Evolutionary conservation across 148 eudicot species (phyloP).

Genomic region (Fagopyrum homotropicum): DNA sequence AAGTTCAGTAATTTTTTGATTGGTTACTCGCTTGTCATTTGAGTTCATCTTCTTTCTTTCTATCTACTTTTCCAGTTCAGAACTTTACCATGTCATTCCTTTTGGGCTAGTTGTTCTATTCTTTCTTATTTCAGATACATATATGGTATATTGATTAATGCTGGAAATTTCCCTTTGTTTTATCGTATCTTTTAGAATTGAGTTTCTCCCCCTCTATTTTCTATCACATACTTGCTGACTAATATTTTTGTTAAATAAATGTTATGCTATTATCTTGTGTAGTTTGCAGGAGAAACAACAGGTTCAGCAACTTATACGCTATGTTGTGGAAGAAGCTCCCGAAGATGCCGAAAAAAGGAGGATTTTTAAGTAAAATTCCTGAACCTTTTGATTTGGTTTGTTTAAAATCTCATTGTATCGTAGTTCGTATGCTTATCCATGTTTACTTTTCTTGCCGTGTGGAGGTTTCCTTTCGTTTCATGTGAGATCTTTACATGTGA

Average conservation of each 20-base stretch:
- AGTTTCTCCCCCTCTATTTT: background rate
- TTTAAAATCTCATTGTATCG: background rate
- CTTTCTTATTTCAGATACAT: background rate
- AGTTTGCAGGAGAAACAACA: constrained; percentile 79
- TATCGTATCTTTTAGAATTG: background rate
- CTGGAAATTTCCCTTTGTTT: background rate
- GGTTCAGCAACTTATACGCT: constrained; percentile 66
- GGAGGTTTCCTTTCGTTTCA: constrained; percentile 86
- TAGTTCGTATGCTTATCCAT: background rate
- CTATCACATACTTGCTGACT: background rate
- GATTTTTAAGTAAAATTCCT: constrained; percentile 58
- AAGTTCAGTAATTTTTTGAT: background rate
- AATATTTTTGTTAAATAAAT: background rate
- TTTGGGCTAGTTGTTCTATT: background rate
- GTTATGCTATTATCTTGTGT: constrained; percentile 18
- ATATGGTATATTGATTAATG: background rate
- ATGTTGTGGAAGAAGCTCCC: constrained; percentile 81
- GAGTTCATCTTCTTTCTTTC: background rate
- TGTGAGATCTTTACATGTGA: constrained; percentile 97
- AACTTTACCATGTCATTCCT: background rate
- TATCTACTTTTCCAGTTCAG: background rate
- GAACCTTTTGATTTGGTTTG: constrained; percentile 4
- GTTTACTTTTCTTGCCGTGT: constrained; percentile 10
- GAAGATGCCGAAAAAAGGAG: constrained; percentile 74
- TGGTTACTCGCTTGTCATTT: background rate